Conservation (phyloP, 176 grass and related monocot species). For the Elymus sibiricus region DNA sequence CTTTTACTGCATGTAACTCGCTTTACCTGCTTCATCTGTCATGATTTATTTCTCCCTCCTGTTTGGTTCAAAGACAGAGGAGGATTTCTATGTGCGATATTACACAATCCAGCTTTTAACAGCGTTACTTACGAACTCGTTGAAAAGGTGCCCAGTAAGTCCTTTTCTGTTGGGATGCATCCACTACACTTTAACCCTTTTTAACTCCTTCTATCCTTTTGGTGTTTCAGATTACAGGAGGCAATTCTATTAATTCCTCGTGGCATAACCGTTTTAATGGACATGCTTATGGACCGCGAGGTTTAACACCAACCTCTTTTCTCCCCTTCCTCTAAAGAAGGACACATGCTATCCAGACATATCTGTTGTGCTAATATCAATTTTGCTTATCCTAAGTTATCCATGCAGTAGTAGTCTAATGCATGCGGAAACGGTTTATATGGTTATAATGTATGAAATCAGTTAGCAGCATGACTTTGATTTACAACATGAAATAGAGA, state of each 20-base stretch:
- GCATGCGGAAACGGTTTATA: not conserved
- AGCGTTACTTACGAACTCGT: constrained; percentile 85
- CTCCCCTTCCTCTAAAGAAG: constrained; percentile 1
- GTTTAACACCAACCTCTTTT: constrained; percentile 27
- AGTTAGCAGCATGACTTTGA: not conserved
- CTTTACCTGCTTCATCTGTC: constrained; percentile 9
- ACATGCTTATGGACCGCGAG: constrained; percentile 99
- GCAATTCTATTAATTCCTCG: constrained; percentile 95
- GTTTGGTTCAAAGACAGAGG: constrained; percentile 76
- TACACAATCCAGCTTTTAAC: constrained; percentile 99
- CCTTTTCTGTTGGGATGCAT: constrained; percentile 29
- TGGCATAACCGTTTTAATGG: constrained; percentile 97
- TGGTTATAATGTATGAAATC: constrained; percentile 2
- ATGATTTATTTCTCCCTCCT: not conserved
- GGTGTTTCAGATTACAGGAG: constrained; percentile 80
- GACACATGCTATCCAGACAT: not conserved
- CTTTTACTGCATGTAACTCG: not conserved
- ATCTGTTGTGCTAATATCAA: not conserved
- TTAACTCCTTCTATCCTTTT: constrained; percentile 34
- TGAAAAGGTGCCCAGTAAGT: constrained; percentile 78
- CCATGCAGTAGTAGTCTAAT: not conserved
- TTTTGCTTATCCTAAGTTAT: not conserved
- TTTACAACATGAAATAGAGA: not conserved
- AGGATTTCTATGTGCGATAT: constrained; percentile 98
- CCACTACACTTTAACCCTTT: constrained; percentile 4